Conservation (phyloP, 1,284 basidiomycete genomes). For the Pseudozyma flocculosa region DNA sequence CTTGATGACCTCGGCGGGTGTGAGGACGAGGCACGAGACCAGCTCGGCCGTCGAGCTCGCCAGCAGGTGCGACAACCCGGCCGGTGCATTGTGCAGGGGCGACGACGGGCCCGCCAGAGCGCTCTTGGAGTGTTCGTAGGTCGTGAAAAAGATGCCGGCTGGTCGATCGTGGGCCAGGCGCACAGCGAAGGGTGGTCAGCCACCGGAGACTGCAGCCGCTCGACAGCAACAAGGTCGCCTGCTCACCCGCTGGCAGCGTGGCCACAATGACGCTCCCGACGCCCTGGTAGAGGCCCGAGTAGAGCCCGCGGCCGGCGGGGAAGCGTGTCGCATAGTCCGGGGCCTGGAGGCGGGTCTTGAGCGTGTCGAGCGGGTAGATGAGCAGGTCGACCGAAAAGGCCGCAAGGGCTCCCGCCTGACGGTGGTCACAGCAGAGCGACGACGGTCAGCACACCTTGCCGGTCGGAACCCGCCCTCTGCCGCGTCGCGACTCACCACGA, state of each 20-base stretch:
- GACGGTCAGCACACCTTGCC: no score
- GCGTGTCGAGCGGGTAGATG: constrained; percentile 93
- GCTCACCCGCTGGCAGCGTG: constrained; percentile 76
- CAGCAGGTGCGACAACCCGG: constrained; percentile 34
- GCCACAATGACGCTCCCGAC: constrained; percentile 95
- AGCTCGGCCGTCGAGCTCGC: constrained; percentile 44
- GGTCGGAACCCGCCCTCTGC: no score
- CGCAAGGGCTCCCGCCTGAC: constrained; percentile 44
- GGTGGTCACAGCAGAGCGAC: no score
- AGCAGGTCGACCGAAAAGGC: constrained; percentile 69
- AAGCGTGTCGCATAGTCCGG: constrained; percentile 70
- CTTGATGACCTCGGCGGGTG: constrained; percentile 52
- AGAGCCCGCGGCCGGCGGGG: constrained; percentile 73
- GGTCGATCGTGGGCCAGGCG: not conserved
- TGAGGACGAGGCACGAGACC: constrained; percentile 41
- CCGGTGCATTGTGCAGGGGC: constrained; percentile 22
- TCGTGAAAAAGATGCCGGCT: constrained; percentile 48
- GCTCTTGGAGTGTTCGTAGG: constrained; percentile 42
- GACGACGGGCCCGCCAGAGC: constrained; percentile 23
- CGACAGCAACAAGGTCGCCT: no score
- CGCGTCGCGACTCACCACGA: not conserved
- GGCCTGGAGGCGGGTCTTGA: constrained; percentile 94
- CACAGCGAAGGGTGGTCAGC: no score
- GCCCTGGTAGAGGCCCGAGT: constrained; percentile 88
- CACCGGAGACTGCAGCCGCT: no score